Evolutionary conservation across 306 rosid species (phyloP).

Genomic region (barrel medic (Medicago truncatula)): MtrunA17r5.0-ANR NC_053042.1:53211501-53212000

Average conservation of each 20-base stretch:
- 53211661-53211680: conserved; percentile 85
- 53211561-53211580: conserved; percentile 80
- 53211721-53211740: conserved; percentile 26
- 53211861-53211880: conserved; percentile 88
- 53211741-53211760: conserved; percentile 32
- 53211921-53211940: not conserved
- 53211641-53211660: conserved; percentile 92
- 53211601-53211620: conserved; percentile 81
- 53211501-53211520: conserved; percentile 16
- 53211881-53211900: conserved; percentile 77
- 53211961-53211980: not conserved
- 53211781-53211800: not conserved
- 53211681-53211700: conserved; percentile 80
- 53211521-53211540: conserved; percentile 8
- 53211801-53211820: conserved; percentile 5
- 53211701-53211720: conserved; percentile 46
- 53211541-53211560: conserved; percentile 58
- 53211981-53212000: not conserved
- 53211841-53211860: conserved; percentile 76
- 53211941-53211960: not conserved
- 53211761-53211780: conserved; percentile 9
- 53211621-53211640: conserved; percentile 75
- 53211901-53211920: conserved; percentile 69
- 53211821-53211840: conserved; percentile 70
- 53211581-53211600: conserved; percentile 75